A percentile compares a stretch with the other conserved stretches of the same genome.
Evolutionary conservation across 371 early-diverging fungal species (phyloP).

Genomic region (Actinomucor elegans): DNA sequence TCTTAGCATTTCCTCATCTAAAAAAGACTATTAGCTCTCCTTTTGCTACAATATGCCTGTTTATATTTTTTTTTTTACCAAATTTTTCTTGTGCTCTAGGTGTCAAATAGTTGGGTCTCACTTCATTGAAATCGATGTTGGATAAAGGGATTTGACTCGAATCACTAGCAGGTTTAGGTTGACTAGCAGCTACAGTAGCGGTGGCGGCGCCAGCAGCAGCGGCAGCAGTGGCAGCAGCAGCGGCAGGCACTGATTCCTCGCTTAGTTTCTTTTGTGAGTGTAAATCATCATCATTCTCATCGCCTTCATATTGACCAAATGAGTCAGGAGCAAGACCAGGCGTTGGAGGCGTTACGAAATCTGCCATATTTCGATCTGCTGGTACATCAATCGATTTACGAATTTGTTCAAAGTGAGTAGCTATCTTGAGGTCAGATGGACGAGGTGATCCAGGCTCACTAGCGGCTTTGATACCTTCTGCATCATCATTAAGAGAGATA

Average conservation of each 20-base stretch:
- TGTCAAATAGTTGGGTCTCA: conserved; percentile 36
- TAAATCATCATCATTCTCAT: conserved; percentile 8
- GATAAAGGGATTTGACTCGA: conserved; percentile 9
- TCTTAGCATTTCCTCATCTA: conserved; percentile 51
- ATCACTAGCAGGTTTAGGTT: background rate
- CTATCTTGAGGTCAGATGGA: conserved; percentile 10
- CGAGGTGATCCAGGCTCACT: conserved; percentile 28
- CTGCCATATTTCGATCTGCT: conserved; percentile 46
- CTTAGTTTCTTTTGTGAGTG: background rate
- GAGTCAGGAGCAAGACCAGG: conserved; percentile 33
- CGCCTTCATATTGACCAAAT: background rate
- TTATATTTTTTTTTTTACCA: conserved; percentile 26
- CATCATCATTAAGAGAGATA: background rate
- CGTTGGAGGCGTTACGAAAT: conserved; percentile 44
- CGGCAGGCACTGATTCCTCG: background rate
- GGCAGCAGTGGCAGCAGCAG: background rate
- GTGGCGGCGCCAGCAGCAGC: background rate
- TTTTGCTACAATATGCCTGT: background rate
- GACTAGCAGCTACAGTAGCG: background rate
- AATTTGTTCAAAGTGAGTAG: conserved; percentile 15
- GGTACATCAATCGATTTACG: conserved; percentile 28
- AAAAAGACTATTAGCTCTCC: too few species aligned
- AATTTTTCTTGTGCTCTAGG: conserved; percentile 43
- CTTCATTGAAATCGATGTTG: conserved; percentile 21
- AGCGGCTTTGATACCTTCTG: conserved; percentile 1